These are phyloP conservation scores for Pseudonitzschia delicatissima DNA, from an alignment of 108 stramenopile genomes.

Conservation along the genomic window DNA sequence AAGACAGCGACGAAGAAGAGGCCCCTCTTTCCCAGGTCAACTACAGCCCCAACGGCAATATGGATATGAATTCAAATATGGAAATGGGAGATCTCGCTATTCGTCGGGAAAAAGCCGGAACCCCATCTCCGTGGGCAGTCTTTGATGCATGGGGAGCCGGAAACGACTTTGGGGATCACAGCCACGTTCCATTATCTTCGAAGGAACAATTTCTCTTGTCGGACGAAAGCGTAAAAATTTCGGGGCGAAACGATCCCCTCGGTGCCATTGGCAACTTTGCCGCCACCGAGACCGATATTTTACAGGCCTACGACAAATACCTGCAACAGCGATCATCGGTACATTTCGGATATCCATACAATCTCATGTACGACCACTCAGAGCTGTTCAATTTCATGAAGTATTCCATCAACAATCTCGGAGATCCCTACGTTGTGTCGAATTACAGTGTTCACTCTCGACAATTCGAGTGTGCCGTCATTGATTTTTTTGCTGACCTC, in stretches of 20 bases:
- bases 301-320: conserved; percentile 67
- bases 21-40: neutral
- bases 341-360: conserved; percentile 89
- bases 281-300: conserved; percentile 68
- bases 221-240: conserved; percentile 63
- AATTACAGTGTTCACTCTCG: conserved; percentile 86
- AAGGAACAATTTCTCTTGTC: conserved; percentile 45
- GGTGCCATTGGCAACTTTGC: conserved; percentile 6
- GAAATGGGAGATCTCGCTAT: conserved; percentile 6
- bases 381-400: conserved; percentile 85
- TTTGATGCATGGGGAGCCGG: conserved; percentile 92
- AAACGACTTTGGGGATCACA: conserved; percentile 29
- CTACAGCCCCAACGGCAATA: neutral
- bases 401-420: conserved; percentile 89
- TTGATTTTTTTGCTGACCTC: conserved; percentile 86
- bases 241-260: conserved; percentile 41
- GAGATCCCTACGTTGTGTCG: conserved; percentile 82
- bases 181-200: conserved; percentile 37
- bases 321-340: conserved; percentile 64
- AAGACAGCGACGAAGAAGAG: neutral
- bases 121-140: conserved; percentile 87
- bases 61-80: neutral
- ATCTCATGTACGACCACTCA: conserved; percentile 86
- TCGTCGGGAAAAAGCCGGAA: conserved; percentile 56
- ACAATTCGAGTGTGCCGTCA: conserved; percentile 84